These are phyloP conservation scores for Barnettozyma populi DNA, from an alignment of 805 yeast species.

Conservation along the genomic window DNA sequence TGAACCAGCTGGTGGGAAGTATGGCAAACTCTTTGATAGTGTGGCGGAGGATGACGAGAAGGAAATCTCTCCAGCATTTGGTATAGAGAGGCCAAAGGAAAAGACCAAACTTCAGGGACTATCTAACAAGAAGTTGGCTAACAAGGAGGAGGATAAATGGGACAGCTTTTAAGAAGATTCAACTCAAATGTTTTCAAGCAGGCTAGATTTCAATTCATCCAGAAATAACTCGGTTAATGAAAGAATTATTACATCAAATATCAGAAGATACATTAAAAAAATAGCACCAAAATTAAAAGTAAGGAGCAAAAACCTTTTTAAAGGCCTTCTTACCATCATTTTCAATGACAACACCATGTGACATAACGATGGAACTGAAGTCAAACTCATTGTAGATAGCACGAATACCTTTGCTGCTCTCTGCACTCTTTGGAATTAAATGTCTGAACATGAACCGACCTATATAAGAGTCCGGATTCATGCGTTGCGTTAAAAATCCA, in stretches of 20 bases:
- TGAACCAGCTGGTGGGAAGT: conserved; percentile 31
- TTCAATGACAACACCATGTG: conserved; percentile 57
- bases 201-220: neutral
- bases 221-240: too few species aligned
- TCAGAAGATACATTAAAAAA: too few species aligned
- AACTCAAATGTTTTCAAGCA: neutral
- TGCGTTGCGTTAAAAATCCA: conserved; percentile 32
- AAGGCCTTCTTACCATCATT: conserved; percentile 28
- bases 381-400: conserved; percentile 32
- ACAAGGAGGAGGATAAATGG: conserved; percentile 58
- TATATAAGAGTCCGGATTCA: conserved; percentile 37
- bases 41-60: conserved; percentile 35
- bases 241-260: too few species aligned
- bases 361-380: conserved; percentile 44
- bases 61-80: conserved; percentile 62
- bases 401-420: conserved; percentile 15
- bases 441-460: conserved; percentile 31
- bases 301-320: conserved; percentile 19
- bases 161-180: conserved; percentile 48
- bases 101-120: conserved; percentile 53
- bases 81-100: conserved; percentile 51
- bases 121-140: conserved; percentile 33
- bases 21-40: conserved; percentile 53
- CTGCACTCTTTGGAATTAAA: conserved; percentile 17
- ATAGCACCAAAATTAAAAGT: conserved; percentile 9